A percentile compares a stretch with the other conserved stretches of the same genome.
Conservation (phyloP, 345 rosid species). For the Mallotus nudiflorus region DNA sequence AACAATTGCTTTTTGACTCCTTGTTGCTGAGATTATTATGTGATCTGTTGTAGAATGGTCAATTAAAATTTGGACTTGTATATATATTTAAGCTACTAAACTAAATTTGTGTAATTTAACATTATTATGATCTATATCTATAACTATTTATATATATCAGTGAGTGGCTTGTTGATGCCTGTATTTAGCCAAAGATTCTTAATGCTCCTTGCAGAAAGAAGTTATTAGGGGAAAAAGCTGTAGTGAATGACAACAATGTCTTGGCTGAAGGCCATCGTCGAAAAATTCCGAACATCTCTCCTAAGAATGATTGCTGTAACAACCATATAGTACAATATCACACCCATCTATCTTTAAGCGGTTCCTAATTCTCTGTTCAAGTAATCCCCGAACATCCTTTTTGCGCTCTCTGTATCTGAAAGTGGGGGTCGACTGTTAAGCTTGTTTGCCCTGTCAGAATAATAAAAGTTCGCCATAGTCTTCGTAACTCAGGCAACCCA, state of each 20-base stretch:
- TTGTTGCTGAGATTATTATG: too few relatives aligned
- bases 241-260: not conserved
- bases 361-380: conserved; percentile 83
- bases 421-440: conserved; percentile 80
- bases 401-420: conserved; percentile 80
- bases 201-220: not conserved
- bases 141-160: too few relatives aligned
- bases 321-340: not conserved
- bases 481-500: conserved; percentile 81
- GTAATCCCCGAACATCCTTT: conserved; percentile 91
- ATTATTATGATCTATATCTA: too few relatives aligned
- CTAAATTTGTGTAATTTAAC: too few relatives aligned
- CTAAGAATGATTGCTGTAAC: not conserved
- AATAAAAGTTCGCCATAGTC: conserved; percentile 79
- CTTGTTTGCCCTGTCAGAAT: conserved; percentile 88
- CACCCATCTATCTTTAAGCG: conserved; percentile 16
- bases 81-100: too few relatives aligned
- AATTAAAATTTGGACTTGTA: too few relatives aligned
- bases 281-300: not conserved
- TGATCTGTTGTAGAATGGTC: too few relatives aligned
- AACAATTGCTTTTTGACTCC: too few relatives aligned
- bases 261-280: conserved; percentile 31
- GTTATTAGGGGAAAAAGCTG: too few relatives aligned
- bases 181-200: not conserved
- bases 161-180: conserved; percentile 83